Conservation (phyloP, 441 rosid species). For the Euphorbia celastroides region DNA sequence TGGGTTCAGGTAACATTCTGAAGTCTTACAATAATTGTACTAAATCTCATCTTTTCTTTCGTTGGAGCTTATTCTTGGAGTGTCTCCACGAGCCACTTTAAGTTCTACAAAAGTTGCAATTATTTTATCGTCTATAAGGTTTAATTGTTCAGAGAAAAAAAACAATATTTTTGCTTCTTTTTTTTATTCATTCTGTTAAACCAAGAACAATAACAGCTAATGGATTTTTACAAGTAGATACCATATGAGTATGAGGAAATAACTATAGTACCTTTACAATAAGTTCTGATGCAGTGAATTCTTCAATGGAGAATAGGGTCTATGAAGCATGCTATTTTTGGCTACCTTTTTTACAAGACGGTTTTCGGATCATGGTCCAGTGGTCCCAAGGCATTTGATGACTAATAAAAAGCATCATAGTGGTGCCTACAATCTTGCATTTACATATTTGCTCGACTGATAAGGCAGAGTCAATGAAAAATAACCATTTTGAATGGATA, state of each 20-base stretch:
- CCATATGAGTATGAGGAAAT: too few species aligned
- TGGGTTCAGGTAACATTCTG: constrained; percentile 59
- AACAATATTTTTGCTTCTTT: too few species aligned
- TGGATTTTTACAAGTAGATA: too few species aligned
- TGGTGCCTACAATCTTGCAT: not conserved
- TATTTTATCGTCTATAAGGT: not conserved
- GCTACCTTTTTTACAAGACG: not conserved
- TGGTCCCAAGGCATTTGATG: not conserved
- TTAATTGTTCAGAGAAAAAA: too few species aligned
- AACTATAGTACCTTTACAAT: too few species aligned
- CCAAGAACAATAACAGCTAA: too few species aligned
- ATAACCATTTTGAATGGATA: not conserved
- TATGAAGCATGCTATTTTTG: too few species aligned
- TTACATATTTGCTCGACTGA: too few species aligned
- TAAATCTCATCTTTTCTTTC: constrained; percentile 13
- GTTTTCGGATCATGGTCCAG: not conserved
- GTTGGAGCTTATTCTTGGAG: not conserved
- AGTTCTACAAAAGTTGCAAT: not conserved
- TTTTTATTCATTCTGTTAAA: too few species aligned
- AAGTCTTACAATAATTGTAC: constrained; percentile 1
- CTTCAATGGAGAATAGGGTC: too few species aligned
- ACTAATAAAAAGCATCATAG: not conserved
- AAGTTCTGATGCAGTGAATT: not conserved
- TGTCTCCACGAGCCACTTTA: not conserved
- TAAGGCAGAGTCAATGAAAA: too few species aligned